Conservation (phyloP, 2,329 filamentous ascomycete species). For the Claviceps monticola region DNA sequence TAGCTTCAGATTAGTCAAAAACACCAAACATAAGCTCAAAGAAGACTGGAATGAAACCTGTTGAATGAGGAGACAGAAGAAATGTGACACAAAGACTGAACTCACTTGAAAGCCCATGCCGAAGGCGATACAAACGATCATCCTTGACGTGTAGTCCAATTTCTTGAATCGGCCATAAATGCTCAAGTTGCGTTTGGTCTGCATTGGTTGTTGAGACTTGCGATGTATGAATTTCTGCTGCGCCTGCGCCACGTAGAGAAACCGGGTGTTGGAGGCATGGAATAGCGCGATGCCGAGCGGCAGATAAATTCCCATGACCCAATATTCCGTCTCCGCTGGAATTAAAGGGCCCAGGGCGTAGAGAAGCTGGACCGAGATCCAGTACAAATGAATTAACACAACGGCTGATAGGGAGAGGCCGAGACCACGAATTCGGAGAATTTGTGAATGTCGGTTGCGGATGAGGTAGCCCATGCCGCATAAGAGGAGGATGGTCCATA, state of each 20-base stretch:
- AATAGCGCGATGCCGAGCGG: constrained; percentile 52
- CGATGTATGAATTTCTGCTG: constrained; percentile 24
- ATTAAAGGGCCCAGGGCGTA: constrained; percentile 22
- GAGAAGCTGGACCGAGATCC: constrained; percentile 23
- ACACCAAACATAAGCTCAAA: not conserved
- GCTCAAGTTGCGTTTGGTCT: constrained; percentile 11
- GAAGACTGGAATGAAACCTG: not conserved
- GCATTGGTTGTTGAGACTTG: not conserved
- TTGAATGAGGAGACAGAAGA: not conserved
- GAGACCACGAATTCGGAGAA: constrained; percentile 26
- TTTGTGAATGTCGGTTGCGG: constrained; percentile 20
- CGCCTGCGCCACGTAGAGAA: constrained; percentile 40
- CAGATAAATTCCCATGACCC: constrained; percentile 51
- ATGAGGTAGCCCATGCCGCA: constrained; percentile 26
- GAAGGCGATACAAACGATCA: constrained; percentile 34
- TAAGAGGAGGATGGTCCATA: constrained; percentile 22
- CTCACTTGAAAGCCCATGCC: constrained; percentile 42
- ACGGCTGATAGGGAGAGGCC: constrained; percentile 26
- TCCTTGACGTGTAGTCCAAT: constrained; percentile 29
- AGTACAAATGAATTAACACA: constrained; percentile 26
- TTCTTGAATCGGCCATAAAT: constrained; percentile 17
- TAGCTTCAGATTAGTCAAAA: not conserved
- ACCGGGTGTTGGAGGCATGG: constrained; percentile 47
- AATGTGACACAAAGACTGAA: not conserved
- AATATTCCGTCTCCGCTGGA: constrained; percentile 42